Evolutionary conservation across 768 basidiomycete species (phyloP).

Genomic region (Suillus weaverae): DNA sequence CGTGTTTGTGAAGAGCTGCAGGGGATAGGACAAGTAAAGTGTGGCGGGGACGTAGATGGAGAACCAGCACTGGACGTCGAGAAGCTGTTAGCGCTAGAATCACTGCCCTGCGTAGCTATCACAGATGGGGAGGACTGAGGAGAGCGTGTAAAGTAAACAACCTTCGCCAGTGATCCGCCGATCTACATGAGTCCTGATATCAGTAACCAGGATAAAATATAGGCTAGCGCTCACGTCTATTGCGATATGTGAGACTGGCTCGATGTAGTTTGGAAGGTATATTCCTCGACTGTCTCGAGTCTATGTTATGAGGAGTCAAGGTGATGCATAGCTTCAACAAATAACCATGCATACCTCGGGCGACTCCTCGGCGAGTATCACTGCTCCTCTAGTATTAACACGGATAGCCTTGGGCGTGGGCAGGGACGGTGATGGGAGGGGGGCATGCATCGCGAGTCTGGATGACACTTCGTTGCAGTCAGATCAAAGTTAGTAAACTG

Average conservation of each 20-base stretch:
- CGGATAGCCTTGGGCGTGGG: conserved; percentile 87
- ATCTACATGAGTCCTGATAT: conserved; percentile 52
- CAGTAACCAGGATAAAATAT: conserved; percentile 4
- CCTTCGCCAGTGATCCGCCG: conserved; percentile 95
- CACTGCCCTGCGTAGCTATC: conserved; percentile 58
- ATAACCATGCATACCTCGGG: conserved; percentile 66
- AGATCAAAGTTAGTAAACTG: conserved; percentile 1
- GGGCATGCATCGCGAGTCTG: conserved; percentile 13
- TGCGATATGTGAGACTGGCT: conserved; percentile 96
- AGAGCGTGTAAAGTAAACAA: conserved; percentile 97
- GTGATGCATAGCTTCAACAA: conserved; percentile 10
- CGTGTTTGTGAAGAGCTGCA: conserved; percentile 36
- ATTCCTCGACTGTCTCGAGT: conserved; percentile 94
- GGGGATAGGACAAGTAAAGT: conserved; percentile 25
- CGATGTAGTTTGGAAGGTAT: conserved; percentile 96
- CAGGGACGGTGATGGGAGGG: conserved; percentile 59
- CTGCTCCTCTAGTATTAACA: conserved; percentile 91
- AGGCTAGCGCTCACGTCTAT: conserved; percentile 73
- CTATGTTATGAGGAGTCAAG: conserved; percentile 38
- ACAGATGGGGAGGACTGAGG: conserved; percentile 79
- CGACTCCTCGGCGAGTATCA: conserved; percentile 92
- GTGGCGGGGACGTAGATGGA: conserved; percentile 27
- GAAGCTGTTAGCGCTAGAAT: conserved; percentile 44
- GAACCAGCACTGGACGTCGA: conserved; percentile 39
- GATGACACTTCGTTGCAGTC: conserved; percentile 1